Conservation (phyloP, 495 filamentous ascomycete genomes). For the Tuber indicum region DNA sequence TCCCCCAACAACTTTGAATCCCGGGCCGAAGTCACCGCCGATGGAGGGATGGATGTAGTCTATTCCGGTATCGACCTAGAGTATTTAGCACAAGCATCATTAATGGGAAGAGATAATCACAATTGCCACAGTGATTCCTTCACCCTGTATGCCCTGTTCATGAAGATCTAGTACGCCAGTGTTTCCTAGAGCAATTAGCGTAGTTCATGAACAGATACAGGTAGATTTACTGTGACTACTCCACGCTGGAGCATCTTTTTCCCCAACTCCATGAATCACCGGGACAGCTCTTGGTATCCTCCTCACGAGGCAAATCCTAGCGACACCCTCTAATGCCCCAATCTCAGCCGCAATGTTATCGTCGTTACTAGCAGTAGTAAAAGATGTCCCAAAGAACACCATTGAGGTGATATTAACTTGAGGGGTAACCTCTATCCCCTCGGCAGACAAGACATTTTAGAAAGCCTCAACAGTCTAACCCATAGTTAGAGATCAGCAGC, state of each 20-base stretch:
- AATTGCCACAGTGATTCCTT: constrained; percentile 31
- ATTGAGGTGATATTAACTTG: constrained; percentile 35
- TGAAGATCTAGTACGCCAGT: constrained; percentile 38
- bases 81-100: constrained; percentile 17
- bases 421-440: constrained; percentile 32
- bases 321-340: constrained; percentile 22
- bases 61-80: constrained; percentile 47
- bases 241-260: constrained; percentile 14
- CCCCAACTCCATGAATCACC: constrained; percentile 24
- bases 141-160: constrained; percentile 32
- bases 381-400: constrained; percentile 34
- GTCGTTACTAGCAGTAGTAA: constrained; percentile 9
- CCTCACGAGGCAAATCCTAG: constrained; percentile 30
- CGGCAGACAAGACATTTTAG: constrained; percentile 24
- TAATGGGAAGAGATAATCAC: constrained; percentile 16
- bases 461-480: constrained; percentile 24
- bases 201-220: neutral
- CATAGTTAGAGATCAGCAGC: constrained; percentile 6
- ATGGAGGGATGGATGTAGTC: constrained; percentile 56
- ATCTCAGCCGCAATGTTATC: constrained; percentile 28
- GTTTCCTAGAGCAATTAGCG: constrained; percentile 19
- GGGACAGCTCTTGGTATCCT: constrained; percentile 22
- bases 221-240: constrained; percentile 25
- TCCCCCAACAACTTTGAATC: constrained; percentile 53
- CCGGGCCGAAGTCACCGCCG: constrained; percentile 53